Conservation (phyloP, 176 grass and related monocot genomes). For the Sorghum bicolor region DNA sequence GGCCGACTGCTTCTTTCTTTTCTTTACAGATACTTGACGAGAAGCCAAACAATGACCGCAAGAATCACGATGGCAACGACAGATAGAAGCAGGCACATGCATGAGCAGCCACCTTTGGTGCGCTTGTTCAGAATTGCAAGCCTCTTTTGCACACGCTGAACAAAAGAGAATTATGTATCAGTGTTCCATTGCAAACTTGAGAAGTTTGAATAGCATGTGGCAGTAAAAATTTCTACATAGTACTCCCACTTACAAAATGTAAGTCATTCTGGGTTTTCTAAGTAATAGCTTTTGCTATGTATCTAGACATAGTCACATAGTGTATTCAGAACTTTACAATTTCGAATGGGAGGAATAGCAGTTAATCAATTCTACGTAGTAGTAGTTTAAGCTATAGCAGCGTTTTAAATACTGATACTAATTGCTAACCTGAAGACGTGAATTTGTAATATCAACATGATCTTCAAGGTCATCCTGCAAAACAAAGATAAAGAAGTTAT, state of each 20-base stretch:
- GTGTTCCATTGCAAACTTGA: neutral
- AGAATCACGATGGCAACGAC: conserved; percentile 71
- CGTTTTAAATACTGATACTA: neutral
- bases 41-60: conserved; percentile 67
- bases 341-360: neutral
- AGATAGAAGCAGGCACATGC: conserved; percentile 71
- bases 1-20: neutral
- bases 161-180: conserved; percentile 8
- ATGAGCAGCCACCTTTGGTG: conserved; percentile 84
- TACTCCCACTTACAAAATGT: neutral
- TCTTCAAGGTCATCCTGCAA: conserved; percentile 81
- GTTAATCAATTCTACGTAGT: neutral
- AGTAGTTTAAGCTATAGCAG: neutral
- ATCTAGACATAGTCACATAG: neutral
- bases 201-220: neutral
- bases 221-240: neutral
- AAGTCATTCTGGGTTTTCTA: neutral
- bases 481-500: conserved; percentile 35
- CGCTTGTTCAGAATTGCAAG: conserved; percentile 88
- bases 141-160: conserved; percentile 77
- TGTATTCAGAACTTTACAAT: neutral
- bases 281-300: neutral
- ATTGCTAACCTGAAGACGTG: conserved; percentile 66
- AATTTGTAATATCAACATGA: conserved; percentile 75
- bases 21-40: conserved; percentile 81